Conservation (phyloP, 345 rosid species). For the Microcos paniculata region DNA sequence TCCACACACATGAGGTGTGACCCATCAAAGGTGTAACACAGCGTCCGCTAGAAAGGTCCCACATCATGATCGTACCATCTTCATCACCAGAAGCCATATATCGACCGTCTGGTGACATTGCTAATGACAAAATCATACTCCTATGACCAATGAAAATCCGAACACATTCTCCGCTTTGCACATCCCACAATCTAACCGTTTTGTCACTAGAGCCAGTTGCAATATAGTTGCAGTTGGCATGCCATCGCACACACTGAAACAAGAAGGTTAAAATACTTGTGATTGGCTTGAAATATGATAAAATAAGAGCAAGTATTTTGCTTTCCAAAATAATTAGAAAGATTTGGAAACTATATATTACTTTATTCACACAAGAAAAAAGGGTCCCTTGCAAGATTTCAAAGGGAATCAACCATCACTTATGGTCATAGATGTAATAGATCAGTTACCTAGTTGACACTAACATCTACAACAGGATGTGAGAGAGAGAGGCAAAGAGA, state of each 20-base stretch:
- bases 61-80: conserved; percentile 95
- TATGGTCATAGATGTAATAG: not conserved
- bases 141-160: conserved; percentile 84
- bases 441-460: not conserved
- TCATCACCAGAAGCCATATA: conserved; percentile 97
- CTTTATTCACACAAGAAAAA: not conserved
- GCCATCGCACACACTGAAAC: conserved; percentile 95
- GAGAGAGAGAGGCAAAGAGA: conserved; percentile 13
- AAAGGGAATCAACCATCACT: not conserved
- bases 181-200: conserved; percentile 92
- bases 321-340: not conserved
- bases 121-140: conserved; percentile 78
- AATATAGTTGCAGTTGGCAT: conserved; percentile 92
- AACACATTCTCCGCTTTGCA: conserved; percentile 87
- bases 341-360: not conserved
- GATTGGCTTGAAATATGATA: not conserved
- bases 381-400: not conserved
- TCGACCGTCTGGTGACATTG: conserved; percentile 96
- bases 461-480: not conserved
- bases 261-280: conserved; percentile 14
- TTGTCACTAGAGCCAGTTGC: conserved; percentile 96
- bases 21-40: conserved; percentile 91
- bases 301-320: not conserved
- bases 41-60: conserved; percentile 97
- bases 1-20: conserved; percentile 89